A percentile compares a stretch with the other conserved stretches of the same genome.
Evolutionary conservation across 169 alveolate species (phyloP).

Genomic region (Eimeria tenella): DNA sequence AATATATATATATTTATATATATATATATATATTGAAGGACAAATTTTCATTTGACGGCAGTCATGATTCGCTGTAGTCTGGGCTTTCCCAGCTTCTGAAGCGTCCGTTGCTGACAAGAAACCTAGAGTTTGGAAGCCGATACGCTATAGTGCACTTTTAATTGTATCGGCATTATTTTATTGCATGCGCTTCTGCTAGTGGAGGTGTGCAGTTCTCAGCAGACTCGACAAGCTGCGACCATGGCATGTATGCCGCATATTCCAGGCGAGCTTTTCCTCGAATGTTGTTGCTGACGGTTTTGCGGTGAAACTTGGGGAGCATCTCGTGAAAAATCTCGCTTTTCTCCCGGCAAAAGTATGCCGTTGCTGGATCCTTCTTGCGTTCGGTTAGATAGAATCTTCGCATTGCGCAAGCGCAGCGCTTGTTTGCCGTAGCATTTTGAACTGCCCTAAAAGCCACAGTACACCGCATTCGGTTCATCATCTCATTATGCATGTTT

Average conservation of each 20-base stretch:
- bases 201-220: slow-evolving; percentile 7
- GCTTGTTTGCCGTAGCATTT: not conserved
- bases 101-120: too few species aligned
- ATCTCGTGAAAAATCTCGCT: slow-evolving; percentile 8
- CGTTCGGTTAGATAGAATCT: not conserved
- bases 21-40: too few species aligned
- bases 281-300: not conserved
- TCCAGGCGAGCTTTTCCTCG: not conserved
- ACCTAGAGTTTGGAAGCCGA: too few species aligned
- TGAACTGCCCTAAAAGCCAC: not conserved
- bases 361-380: not conserved
- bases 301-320: not conserved
- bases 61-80: too few species aligned
- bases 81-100: too few species aligned
- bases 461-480: not conserved
- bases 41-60: not conserved
- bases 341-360: slow-evolving; percentile 21
- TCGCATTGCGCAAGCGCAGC: not conserved
- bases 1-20: too few species aligned
- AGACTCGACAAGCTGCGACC: not conserved
- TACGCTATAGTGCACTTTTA: too few species aligned
- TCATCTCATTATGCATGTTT: not conserved
- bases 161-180: too few species aligned
- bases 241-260: not conserved
- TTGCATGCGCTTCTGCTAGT: not conserved